Evolutionary conservation across 2,329 filamentous ascomycete genomes (phyloP).

Genomic region (Penicillium sp.): DNA sequence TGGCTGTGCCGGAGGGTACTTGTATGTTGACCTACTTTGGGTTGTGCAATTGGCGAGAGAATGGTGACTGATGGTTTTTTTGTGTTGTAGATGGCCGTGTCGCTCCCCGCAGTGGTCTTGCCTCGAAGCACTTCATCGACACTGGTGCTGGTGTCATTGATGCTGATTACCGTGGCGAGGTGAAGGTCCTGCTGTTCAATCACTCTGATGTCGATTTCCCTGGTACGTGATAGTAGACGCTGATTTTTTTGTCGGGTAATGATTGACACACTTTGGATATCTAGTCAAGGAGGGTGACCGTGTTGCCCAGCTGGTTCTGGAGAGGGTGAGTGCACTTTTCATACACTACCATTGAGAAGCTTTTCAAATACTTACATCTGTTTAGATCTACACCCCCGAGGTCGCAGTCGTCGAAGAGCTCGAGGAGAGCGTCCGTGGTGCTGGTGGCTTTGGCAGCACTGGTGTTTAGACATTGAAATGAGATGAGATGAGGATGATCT

Average conservation of each 20-base stretch:
- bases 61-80: conserved; percentile 10
- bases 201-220: conserved; percentile 80
- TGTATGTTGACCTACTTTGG: conserved; percentile 64
- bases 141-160: conserved; percentile 97
- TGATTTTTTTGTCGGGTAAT: conserved; percentile 7
- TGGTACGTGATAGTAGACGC: conserved; percentile 30
- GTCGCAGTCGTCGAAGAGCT: conserved; percentile 88
- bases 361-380: conserved; percentile 10
- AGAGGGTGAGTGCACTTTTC: conserved; percentile 64
- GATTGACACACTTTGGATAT: neutral
- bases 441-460: conserved; percentile 90
- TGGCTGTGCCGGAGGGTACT: conserved; percentile 87
- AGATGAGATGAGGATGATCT: neutral
- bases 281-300: conserved; percentile 82
- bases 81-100: conserved; percentile 79
- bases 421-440: conserved; percentile 87
- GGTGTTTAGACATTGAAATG: conserved; percentile 52
- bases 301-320: conserved; percentile 89
- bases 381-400: conserved; percentile 84
- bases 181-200: conserved; percentile 96
- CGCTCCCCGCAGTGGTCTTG: conserved; percentile 88
- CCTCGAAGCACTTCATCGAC: conserved; percentile 93
- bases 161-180: conserved; percentile 91
- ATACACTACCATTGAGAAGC: neutral
- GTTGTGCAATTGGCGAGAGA: neutral